Base-by-base conservation (phyloP, 805 yeast species). In the Suhomyces pyralidae region DNA sequence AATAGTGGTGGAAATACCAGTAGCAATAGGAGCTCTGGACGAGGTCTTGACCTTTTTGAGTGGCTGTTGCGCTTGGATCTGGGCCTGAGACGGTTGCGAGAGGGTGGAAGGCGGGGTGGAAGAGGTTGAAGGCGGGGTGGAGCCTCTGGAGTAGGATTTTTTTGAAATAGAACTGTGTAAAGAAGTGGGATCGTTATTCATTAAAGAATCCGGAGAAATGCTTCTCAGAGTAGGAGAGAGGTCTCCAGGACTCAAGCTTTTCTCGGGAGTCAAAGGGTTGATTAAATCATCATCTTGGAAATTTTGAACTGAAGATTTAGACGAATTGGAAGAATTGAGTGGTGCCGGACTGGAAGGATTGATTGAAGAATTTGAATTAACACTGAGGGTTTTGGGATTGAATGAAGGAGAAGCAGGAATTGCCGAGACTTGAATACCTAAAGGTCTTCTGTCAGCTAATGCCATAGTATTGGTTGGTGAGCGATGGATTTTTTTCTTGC, bases 1-100 rank as follows among this genome's bases (percentile, higher is more conserved):
- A 52, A 88, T 86, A 2, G 88, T 81, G 45, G 91, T 86, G 12
- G 92, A 84, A 38, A 88, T 85, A 47, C 90, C 89, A 40, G 88
- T 83, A 2, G 88, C 88, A 50, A 81, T 78, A 24, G 83, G 82
- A 24, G 79, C 80, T 50, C 84, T 71, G 19, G 72, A 62, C 9
- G 73, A 56, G 44, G 62, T 63, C 58, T 76, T 76, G 20, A 67
- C 66, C 57, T 75, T 76, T 50, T 71, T 71, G 19, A 25, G 45
- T 43, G 48, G 26, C 26, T 49, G 54, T 45, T 40, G 56, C 24
- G 20, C 24, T 38, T 38, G 42, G 14, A 38, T 38, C 47, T 45
- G 49, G 17, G 42, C 14, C 42, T 42, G 54, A 51, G 22, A 49
- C 32, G 32, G 32, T 28, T 45, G 52, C 46, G 51, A 45, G 17